phyloP scores from a whole-genome alignment of 345 rosid genomes.

The Jatropha curcas region DNA sequence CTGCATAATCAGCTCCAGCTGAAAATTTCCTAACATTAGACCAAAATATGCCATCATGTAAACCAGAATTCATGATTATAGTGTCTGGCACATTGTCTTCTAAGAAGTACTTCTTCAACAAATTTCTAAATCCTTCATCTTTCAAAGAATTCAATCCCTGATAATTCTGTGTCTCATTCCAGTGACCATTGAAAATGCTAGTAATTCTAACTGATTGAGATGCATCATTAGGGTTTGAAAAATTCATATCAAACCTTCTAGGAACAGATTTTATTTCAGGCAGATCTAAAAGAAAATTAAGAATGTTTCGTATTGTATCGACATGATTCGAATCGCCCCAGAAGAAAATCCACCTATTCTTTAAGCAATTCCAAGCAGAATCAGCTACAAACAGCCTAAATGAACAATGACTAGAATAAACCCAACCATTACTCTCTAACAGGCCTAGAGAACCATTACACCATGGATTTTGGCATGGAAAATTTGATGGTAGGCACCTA shows the following conservation, averaged over 20 bases:
- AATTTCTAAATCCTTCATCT: constrained; percentile 55
- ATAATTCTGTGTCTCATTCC: constrained; percentile 80
- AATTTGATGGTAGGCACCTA: constrained; percentile 61
- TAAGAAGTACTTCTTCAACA: constrained; percentile 68
- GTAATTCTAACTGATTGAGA: constrained; percentile 80
- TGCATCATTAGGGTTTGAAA: constrained; percentile 60
- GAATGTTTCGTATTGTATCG: constrained; percentile 81
- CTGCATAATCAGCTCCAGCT: constrained; percentile 61
- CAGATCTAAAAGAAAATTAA: constrained; percentile 70
- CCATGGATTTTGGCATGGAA: constrained; percentile 79
- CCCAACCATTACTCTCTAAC: constrained; percentile 98
- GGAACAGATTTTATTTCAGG: constrained; percentile 69
- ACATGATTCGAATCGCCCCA: constrained; percentile 99
- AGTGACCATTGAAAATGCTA: constrained; percentile 93
- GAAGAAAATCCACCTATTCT: constrained; percentile 83
- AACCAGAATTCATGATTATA: constrained; percentile 81
- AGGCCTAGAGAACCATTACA: constrained; percentile 70
- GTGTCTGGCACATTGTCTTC: constrained; percentile 75
- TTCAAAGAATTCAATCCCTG: constrained; percentile 80
- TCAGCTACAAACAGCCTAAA: constrained; percentile 55
- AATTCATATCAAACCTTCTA: constrained; percentile 77
- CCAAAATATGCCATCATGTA: constrained; percentile 88
- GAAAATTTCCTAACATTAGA: constrained; percentile 49
- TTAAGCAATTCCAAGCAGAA: constrained; percentile 80
- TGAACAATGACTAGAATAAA: constrained; percentile 84